phyloP scores from a whole-genome alignment of 2,329 filamentous ascomycete genomes.

The Mycosphaerelloides madeirae region DNA sequence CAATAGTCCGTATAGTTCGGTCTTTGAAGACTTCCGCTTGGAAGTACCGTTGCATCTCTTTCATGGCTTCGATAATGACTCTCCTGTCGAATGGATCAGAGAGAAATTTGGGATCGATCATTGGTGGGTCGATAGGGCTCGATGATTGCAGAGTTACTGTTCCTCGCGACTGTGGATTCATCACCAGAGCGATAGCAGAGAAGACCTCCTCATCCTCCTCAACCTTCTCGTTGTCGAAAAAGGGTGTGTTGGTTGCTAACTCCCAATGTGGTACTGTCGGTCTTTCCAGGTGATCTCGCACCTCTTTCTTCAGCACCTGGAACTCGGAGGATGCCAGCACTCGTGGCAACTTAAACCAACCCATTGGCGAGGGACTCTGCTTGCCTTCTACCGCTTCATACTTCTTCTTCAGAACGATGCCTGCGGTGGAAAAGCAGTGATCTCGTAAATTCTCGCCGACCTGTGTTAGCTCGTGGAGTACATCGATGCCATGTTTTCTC shows the following conservation, averaged over 20 bases:
- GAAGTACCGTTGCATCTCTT: conserved; percentile 17
- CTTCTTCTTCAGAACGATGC: conserved; percentile 18
- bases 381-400: conserved; percentile 36
- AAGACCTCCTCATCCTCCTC: not conserved
- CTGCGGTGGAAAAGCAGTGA: conserved; percentile 51
- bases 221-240: conserved; percentile 32
- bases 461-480: conserved; percentile 54
- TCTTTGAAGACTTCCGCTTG: conserved; percentile 4
- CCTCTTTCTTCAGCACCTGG: conserved; percentile 41
- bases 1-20: conserved; percentile 4
- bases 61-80: conserved; percentile 46
- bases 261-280: conserved; percentile 57
- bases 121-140: conserved; percentile 59
- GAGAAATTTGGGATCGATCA: conserved; percentile 52
- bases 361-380: conserved; percentile 18
- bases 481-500: conserved; percentile 48
- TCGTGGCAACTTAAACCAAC: conserved; percentile 29
- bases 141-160: conserved; percentile 57
- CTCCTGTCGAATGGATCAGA: conserved; percentile 52
- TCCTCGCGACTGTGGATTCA: conserved; percentile 51
- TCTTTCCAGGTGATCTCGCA: conserved; percentile 43
- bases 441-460: conserved; percentile 60
- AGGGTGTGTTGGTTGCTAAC: conserved; percentile 40
- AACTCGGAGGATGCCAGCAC: conserved; percentile 46
- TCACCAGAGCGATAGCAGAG: conserved; percentile 51